phyloP scores from a whole-genome alignment of 108 stramenopile species.

The Seminavis robusta region DNA sequence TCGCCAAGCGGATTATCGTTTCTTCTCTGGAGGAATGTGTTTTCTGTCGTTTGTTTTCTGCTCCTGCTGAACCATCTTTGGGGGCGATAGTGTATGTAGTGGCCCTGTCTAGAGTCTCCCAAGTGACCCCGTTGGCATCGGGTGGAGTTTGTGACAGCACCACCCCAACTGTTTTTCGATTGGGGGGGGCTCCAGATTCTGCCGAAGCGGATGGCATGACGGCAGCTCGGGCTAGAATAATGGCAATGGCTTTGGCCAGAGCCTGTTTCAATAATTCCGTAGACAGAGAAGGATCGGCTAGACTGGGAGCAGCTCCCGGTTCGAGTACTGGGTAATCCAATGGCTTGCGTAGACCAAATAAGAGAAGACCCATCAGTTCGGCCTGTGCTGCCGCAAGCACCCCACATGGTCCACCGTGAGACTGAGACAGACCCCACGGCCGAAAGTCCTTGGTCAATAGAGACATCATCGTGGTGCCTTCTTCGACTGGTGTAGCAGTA shows the following conservation, averaged over 20 bases:
- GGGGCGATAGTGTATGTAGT: too few relatives aligned
- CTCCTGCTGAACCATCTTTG: too few relatives aligned
- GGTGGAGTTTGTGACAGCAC: too few relatives aligned
- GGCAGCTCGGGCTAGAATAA: constrained; percentile 58
- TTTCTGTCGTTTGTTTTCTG: too few relatives aligned
- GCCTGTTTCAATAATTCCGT: constrained; percentile 20
- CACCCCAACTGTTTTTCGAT: too few relatives aligned
- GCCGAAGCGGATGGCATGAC: constrained; percentile 33
- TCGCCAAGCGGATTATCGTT: constrained; percentile 10
- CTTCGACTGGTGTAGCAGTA: neutral
- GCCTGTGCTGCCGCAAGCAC: constrained; percentile 82
- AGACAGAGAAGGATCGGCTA: constrained; percentile 17
- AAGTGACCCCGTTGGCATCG: too few relatives aligned
- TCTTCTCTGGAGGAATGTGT: too few relatives aligned
- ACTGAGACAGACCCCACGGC: constrained; percentile 79
- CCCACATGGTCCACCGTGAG: constrained; percentile 88
- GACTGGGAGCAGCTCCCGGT: neutral
- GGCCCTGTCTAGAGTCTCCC: too few relatives aligned
- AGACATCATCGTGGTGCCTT: neutral
- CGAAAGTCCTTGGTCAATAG: neutral
- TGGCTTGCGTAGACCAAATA: constrained; percentile 39
- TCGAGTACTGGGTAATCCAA: too few relatives aligned
- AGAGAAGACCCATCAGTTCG: constrained; percentile 63
- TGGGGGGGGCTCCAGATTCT: too few relatives aligned
- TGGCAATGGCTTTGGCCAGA: constrained; percentile 62